These are phyloP conservation scores for Paramecium caudatum DNA, from an alignment of 73 alveolate genomes.

Conservation along the genomic window DNA sequence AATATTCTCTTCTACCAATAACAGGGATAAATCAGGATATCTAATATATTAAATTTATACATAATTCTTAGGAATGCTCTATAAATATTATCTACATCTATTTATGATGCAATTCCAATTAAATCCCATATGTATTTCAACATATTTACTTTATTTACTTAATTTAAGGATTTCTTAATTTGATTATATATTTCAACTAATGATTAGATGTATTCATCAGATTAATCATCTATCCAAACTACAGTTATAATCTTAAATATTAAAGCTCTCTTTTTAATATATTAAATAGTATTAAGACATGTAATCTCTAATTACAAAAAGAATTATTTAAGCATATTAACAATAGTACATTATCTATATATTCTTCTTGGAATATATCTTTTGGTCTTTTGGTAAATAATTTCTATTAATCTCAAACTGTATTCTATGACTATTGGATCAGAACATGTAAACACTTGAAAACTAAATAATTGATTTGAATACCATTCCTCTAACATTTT, in stretches of 20 bases:
- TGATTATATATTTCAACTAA: conserved; percentile 36
- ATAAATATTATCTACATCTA: conserved; percentile 32
- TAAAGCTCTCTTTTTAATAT: conserved; percentile 32
- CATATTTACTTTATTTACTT: background rate
- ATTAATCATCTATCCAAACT: conserved; percentile 52
- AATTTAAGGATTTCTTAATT: background rate
- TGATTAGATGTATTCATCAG: conserved; percentile 14
- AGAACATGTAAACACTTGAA: background rate
- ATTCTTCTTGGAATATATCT: conserved; percentile 31
- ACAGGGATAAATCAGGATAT: background rate
- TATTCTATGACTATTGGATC: background rate
- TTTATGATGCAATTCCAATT: conserved; percentile 42
- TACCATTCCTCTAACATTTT: conserved; percentile 42
- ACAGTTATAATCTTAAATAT: background rate
- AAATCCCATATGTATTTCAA: conserved; percentile 64
- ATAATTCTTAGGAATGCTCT: conserved; percentile 61
- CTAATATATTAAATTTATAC: background rate
- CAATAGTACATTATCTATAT: background rate
- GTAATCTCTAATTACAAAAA: conserved; percentile 30
- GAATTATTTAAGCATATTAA: background rate
- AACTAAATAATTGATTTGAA: background rate
- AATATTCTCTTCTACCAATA: background rate
- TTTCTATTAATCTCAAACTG: conserved; percentile 48
- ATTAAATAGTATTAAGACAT: background rate
- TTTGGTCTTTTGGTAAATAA: background rate